Evolutionary conservation across 2,329 filamentous ascomycete genomes (phyloP).

Genomic region (Epichloe sibirici): DNA sequence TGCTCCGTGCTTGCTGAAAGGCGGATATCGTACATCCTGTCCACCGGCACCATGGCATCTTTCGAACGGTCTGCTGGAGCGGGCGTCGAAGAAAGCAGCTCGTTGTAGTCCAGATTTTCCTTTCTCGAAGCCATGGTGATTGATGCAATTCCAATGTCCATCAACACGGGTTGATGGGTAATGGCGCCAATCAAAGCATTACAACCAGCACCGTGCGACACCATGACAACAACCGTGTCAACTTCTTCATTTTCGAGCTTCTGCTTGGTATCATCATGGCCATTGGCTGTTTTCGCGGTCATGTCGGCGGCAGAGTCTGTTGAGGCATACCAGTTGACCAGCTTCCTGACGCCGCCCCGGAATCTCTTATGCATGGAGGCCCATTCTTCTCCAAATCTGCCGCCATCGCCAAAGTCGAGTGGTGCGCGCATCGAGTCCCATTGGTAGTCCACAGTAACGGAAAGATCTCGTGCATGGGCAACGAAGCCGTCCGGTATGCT

Average conservation of each 20-base stretch:
- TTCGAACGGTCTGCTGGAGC: slow-evolving; percentile 11
- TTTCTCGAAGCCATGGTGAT: slow-evolving; percentile 75
- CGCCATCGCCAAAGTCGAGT: slow-evolving; percentile 76
- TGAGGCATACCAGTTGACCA: slow-evolving; percentile 72
- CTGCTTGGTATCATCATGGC: slow-evolving; percentile 15
- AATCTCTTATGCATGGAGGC: slow-evolving; percentile 89
- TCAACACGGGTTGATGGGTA: slow-evolving; percentile 78
- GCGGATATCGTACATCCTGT: slow-evolving; percentile 60
- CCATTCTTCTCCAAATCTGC: slow-evolving; percentile 88
- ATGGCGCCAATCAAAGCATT: slow-evolving; percentile 90
- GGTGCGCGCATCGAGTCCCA: slow-evolving; percentile 85
- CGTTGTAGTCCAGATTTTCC: slow-evolving; percentile 26
- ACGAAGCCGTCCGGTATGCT: slow-evolving; percentile 83
- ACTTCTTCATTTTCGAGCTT: slow-evolving; percentile 45
- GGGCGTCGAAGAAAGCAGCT: slow-evolving; percentile 18
- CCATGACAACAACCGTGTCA: slow-evolving; percentile 71
- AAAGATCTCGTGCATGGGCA: slow-evolving; percentile 78
- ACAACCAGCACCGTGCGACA: slow-evolving; percentile 91
- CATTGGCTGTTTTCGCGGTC: slow-evolving; percentile 28
- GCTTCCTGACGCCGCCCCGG: slow-evolving; percentile 60
- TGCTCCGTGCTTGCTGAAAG: slow-evolving; percentile 67
- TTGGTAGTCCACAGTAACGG: slow-evolving; percentile 77
- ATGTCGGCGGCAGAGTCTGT: slow-evolving; percentile 39
- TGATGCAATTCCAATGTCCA: slow-evolving; percentile 83
- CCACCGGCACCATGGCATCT: slow-evolving; percentile 30